Conservation (phyloP, 352 stramenopile species). For the Blastocystis sp. region DNA sequence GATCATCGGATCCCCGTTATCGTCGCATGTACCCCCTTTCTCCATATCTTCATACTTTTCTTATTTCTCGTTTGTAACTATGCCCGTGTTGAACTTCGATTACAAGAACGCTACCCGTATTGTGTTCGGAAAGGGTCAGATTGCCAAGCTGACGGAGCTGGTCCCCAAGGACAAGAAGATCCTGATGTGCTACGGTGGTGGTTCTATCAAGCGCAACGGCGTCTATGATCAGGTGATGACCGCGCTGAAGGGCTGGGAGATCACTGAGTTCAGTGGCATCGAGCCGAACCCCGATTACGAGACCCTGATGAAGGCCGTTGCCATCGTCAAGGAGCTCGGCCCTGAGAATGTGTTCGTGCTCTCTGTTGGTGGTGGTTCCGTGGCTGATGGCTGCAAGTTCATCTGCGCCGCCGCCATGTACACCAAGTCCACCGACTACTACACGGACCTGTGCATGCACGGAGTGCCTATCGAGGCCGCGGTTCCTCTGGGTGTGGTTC, state of each 20-base stretch:
- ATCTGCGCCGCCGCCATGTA: slow-evolving; percentile 66
- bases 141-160: slow-evolving; percentile 25
- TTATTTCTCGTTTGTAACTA: slow-evolving; percentile 34
- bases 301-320: slow-evolving; percentile 61
- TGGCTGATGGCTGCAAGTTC: slow-evolving; percentile 66
- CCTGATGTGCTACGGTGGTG: slow-evolving; percentile 63
- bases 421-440: slow-evolving; percentile 61
- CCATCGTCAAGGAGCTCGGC: slow-evolving; percentile 55
- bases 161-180: slow-evolving; percentile 70
- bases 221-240: slow-evolving; percentile 67
- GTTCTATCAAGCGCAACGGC: slow-evolving; percentile 66
- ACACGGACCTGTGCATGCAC: slow-evolving; percentile 26
- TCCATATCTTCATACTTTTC: neutral
- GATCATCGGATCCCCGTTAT: slow-evolving; percentile 1
- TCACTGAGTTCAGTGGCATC: slow-evolving; percentile 65
- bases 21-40: neutral
- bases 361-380: slow-evolving; percentile 67
- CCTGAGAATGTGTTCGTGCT: slow-evolving; percentile 64
- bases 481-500: slow-evolving; percentile 60
- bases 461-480: slow-evolving; percentile 12
- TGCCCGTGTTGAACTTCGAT: slow-evolving; percentile 63
- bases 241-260: slow-evolving; percentile 45
- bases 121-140: slow-evolving; percentile 69
- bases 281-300: slow-evolving; percentile 69
- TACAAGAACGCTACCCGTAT: slow-evolving; percentile 68